Conservation (phyloP, 257 asterid species). For the Plantago elongata region DNA sequence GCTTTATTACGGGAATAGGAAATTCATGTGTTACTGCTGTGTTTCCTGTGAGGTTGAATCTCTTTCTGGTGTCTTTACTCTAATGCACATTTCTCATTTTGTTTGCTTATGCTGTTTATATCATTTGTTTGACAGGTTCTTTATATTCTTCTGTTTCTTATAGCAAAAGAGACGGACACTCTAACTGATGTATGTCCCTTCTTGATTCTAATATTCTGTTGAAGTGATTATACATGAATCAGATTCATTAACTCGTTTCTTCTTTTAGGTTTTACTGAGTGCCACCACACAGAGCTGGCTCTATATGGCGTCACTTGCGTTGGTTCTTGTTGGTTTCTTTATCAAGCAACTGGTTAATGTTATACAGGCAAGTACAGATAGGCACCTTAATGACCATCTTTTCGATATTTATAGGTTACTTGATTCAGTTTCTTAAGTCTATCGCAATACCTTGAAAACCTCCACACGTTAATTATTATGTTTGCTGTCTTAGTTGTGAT, state of each 20-base stretch:
- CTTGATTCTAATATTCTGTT: slow-evolving; percentile 13
- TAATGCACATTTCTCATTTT: not conserved
- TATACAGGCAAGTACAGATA: slow-evolving; percentile 58
- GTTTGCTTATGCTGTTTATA: slow-evolving; percentile 12
- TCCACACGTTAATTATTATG: slow-evolving; percentile 1
- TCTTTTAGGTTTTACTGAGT: slow-evolving; percentile 54
- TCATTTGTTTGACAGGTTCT: slow-evolving; percentile 58
- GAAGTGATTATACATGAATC: not conserved
- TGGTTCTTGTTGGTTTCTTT: slow-evolving; percentile 66
- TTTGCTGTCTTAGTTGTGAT: slow-evolving; percentile 1
- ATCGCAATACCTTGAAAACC: not conserved
- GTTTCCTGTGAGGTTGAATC: slow-evolving; percentile 83
- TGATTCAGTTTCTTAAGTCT: not conserved
- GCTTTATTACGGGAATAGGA: slow-evolving; percentile 77
- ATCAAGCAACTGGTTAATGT: slow-evolving; percentile 75
- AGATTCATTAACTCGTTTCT: slow-evolving; percentile 1
- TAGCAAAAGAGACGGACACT: slow-evolving; percentile 56
- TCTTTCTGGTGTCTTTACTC: slow-evolving; percentile 11
- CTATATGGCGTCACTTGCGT: slow-evolving; percentile 39
- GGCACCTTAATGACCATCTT: slow-evolving; percentile 1
- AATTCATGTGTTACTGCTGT: slow-evolving; percentile 90
- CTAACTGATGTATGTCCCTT: slow-evolving; percentile 51
- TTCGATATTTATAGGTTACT: slow-evolving; percentile 10
- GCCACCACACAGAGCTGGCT: slow-evolving; percentile 51
- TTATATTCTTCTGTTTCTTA: slow-evolving; percentile 71